phyloP scores from a whole-genome alignment of 495 filamentous ascomycete species.

The Penicillium macrosclerotiorum region DNA sequence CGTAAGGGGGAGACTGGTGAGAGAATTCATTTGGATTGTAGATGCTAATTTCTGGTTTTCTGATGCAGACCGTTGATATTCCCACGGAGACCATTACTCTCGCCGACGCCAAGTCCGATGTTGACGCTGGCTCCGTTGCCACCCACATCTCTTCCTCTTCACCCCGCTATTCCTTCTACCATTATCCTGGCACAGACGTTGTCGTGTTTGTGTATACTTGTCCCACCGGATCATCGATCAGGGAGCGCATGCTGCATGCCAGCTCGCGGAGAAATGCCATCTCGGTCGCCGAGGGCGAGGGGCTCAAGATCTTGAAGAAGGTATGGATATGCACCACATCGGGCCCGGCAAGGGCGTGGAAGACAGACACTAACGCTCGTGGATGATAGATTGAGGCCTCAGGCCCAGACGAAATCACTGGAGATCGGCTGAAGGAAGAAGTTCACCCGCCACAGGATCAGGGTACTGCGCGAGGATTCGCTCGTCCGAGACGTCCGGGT shows the following conservation, averaged over 20 bases:
- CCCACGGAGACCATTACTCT: slow-evolving; percentile 76
- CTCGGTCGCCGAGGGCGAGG: slow-evolving; percentile 64
- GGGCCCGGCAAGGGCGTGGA: background rate
- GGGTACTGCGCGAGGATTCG: slow-evolving; percentile 67
- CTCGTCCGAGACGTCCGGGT: slow-evolving; percentile 87
- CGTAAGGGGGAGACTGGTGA: slow-evolving; percentile 3
- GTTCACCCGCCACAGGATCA: slow-evolving; percentile 67
- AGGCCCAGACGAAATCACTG: slow-evolving; percentile 75
- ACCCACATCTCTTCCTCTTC: slow-evolving; percentile 71
- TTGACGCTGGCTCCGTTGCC: slow-evolving; percentile 52
- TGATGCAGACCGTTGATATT: slow-evolving; percentile 55
- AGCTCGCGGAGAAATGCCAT: slow-evolving; percentile 74
- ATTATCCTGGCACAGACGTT: slow-evolving; percentile 59
- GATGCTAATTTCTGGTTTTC: slow-evolving; percentile 25
- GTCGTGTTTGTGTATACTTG: slow-evolving; percentile 96
- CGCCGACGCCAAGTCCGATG: slow-evolving; percentile 51
- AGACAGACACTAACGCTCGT: slow-evolving; percentile 7
- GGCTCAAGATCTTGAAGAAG: slow-evolving; percentile 74
- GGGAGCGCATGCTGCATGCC: slow-evolving; percentile 93
- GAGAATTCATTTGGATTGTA: slow-evolving; percentile 19
- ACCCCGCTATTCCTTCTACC: slow-evolving; percentile 90
- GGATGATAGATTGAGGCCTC: slow-evolving; percentile 59
- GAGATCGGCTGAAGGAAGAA: slow-evolving; percentile 66
- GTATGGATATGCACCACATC: too few species aligned
- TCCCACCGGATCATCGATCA: slow-evolving; percentile 75